phyloP scores from a whole-genome alignment of 2,329 filamentous ascomycete species.

The Coniochaeta hoffmannii region DNA sequence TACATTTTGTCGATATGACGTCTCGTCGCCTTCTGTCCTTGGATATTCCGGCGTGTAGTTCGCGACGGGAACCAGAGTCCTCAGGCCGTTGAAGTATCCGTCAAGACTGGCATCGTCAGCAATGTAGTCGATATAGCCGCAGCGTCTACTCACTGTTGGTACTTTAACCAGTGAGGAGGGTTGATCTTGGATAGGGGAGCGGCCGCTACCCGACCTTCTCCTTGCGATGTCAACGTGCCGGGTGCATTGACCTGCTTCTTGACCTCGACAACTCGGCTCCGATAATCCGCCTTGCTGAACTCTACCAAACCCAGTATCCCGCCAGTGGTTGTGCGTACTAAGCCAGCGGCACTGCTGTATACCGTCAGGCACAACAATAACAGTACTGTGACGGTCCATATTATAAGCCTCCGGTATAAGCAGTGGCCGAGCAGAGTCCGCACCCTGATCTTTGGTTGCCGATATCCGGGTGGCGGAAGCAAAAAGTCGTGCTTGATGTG shows the following conservation, averaged over 20 bases:
- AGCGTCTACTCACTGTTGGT: slow-evolving; percentile 30
- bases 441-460: slow-evolving; percentile 32
- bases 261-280: slow-evolving; percentile 2
- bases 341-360: slow-evolving; percentile 23
- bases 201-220: slow-evolving; percentile 3
- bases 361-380: slow-evolving; percentile 32
- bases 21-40: slow-evolving; percentile 25
- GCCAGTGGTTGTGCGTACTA: slow-evolving; percentile 12
- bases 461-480: slow-evolving; percentile 8
- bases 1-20: slow-evolving; percentile 24
- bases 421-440: slow-evolving; percentile 42
- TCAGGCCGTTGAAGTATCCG: slow-evolving; percentile 73
- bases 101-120: slow-evolving; percentile 51
- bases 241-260: slow-evolving; percentile 10
- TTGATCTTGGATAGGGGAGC: slow-evolving; percentile 13
- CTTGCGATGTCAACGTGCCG: neutral
- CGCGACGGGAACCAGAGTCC: slow-evolving; percentile 55
- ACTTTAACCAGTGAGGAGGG: slow-evolving; percentile 29
- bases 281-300: slow-evolving; percentile 4
- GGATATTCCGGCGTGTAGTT: slow-evolving; percentile 72
- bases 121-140: slow-evolving; percentile 4
- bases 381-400: slow-evolving; percentile 39
- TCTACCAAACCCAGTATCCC: slow-evolving; percentile 16
- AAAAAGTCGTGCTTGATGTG: neutral
- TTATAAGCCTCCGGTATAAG: slow-evolving; percentile 42